Evolutionary conservation across 805 yeast genomes (phyloP).

Genomic region (Metschnikowia henanensis): DNA sequence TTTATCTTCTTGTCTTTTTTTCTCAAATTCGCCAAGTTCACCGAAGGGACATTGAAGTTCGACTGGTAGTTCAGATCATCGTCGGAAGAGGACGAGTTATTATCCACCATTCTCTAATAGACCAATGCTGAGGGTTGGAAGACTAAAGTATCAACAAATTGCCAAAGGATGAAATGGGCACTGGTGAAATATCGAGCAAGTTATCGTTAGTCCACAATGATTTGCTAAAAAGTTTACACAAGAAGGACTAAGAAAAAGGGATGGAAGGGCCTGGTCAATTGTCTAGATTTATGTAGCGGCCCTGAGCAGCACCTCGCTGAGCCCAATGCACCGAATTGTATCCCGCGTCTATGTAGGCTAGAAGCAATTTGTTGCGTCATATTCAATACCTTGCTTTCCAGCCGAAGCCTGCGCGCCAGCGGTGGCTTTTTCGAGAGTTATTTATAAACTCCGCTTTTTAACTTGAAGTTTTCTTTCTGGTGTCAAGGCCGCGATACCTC

Average conservation of each 20-base stretch:
- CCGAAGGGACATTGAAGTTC: conserved; percentile 31
- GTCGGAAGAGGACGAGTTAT: conserved; percentile 26
- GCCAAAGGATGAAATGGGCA: too few species aligned
- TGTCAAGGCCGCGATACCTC: too few species aligned
- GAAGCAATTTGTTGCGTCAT: conserved; percentile 6
- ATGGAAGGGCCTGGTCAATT: neutral
- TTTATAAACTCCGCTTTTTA: too few species aligned
- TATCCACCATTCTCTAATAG: conserved; percentile 4
- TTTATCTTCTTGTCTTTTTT: conserved; percentile 15
- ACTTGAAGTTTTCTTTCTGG: too few species aligned
- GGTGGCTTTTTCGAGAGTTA: neutral
- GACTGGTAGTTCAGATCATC: conserved; percentile 29
- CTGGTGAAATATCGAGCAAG: too few species aligned
- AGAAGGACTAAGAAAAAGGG: too few species aligned
- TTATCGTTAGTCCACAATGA: too few species aligned
- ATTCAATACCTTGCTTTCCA: conserved; percentile 1
- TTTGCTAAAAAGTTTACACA: too few species aligned
- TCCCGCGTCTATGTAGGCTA: conserved; percentile 8
- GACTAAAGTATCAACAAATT: too few species aligned
- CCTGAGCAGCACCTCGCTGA: too few species aligned
- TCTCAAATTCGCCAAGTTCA: conserved; percentile 29
- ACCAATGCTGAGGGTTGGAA: too few species aligned
- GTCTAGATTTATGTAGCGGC: neutral
- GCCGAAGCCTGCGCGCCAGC: conserved; percentile 1
- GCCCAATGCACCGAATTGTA: neutral